These are phyloP conservation scores for Neurospora sp. DNA, from an alignment of 495 filamentous ascomycete genomes.

Conservation along the genomic window DNA sequence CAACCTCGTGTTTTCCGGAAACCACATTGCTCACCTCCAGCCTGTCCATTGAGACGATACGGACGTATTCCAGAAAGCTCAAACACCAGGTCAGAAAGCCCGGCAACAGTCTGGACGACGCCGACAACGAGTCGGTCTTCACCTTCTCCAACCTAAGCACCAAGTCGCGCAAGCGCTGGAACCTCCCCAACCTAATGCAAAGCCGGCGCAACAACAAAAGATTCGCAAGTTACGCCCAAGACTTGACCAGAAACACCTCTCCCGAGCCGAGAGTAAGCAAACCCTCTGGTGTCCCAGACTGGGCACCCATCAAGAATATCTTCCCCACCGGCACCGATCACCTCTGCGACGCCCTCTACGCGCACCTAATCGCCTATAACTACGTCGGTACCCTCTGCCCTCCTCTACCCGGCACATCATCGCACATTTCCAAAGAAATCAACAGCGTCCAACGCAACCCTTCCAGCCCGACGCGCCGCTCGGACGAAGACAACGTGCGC, in stretches of 20 bases:
- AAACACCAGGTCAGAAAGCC: constrained; percentile 12
- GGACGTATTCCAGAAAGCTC: constrained; percentile 33
- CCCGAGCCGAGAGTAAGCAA: background rate
- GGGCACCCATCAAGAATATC: constrained; percentile 44
- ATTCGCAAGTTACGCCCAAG: background rate
- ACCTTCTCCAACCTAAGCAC: constrained; percentile 4
- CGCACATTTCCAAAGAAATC: background rate
- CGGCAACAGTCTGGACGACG: background rate
- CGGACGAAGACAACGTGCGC: constrained; percentile 7
- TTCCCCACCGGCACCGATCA: constrained; percentile 46
- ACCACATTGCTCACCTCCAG: constrained; percentile 36
- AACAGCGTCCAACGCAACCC: background rate
- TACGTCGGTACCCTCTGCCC: constrained; percentile 41
- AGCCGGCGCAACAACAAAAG: constrained; percentile 5
- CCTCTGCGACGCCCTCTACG: constrained; percentile 53
- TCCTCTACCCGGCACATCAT: constrained; percentile 3
- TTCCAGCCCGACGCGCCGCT: background rate
- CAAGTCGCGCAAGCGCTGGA: constrained; percentile 13
- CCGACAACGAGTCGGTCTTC: constrained; percentile 11
- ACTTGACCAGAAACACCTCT: background rate
- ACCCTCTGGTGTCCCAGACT: constrained; percentile 14
- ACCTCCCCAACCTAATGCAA: constrained; percentile 10
- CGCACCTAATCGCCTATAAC: constrained; percentile 52
- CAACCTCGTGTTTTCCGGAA: constrained; percentile 33
- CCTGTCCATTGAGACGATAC: constrained; percentile 37